Base-by-base conservation (phyloP, 345 rosid species). In the Mercurialis annua region DNA sequence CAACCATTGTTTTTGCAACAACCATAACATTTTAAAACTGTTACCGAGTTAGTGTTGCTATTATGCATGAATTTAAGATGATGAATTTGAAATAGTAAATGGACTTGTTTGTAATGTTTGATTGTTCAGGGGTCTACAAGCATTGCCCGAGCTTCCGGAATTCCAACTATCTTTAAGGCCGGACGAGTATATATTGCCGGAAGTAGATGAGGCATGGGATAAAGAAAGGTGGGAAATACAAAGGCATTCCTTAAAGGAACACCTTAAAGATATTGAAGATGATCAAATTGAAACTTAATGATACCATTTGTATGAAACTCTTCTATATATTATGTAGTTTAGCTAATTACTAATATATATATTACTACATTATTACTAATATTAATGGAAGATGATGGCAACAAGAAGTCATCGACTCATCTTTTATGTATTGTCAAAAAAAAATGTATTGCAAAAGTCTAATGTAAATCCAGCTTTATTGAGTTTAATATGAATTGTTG, bases 131-230 rank as follows among this genome's bases (percentile, higher is more conserved):
- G 81, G 77, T 62, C 74, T 87, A 69, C 92, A 87, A 69, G 75
- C 83, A 59, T 76, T 87, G 59, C 97, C 99, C 30, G 95, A 90
- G 34, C 87, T 90, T 61, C 98, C 97, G 8, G 87, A 86, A 70
- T 94, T 94, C 72, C 96, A 85, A 20, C 68, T 86, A 70, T 93
- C 97, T n/a, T 70, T 93, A 46, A 82, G 83, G 72, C 95, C 99
- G 14, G 96, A 87, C 20, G 96, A 84, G 23, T 89, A 73, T 70
- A 80, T 62, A 54, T 73, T 90, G 60, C 97, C 97, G 16, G 90
- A 79, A 68, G 71, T 81, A 0, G 84, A 87, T 73, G 68, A 80
- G 15, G 85, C 83, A 1, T 84, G 92, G 89, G 73, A 80, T 38
- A 23, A 23, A 16, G 85, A 62, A 36, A 86, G 78, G 27, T 81